Percentiles rank a stretch among this genome's conserved stretches.
Conservation (phyloP, 106 monocot species). For the Acorus gramineus region DNA sequence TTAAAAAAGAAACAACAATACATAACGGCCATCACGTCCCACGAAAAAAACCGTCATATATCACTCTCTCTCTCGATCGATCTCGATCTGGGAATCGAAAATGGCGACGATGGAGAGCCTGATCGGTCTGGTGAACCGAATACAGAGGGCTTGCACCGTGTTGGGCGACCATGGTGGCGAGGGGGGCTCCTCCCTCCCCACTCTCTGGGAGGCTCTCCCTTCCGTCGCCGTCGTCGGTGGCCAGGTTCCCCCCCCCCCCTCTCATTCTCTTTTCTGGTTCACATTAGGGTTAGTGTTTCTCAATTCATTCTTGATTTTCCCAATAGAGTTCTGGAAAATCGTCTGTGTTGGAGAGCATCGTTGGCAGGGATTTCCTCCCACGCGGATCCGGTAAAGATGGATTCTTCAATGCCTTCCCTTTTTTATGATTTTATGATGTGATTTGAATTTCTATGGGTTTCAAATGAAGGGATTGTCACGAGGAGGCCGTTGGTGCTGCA, state of each 20-base stretch:
- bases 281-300: background rate
- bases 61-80: background rate
- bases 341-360: slow-evolving; percentile 78
- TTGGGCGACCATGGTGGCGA: slow-evolving; percentile 79
- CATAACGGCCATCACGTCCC: no score
- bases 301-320: background rate
- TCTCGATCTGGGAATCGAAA: background rate
- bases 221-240: slow-evolving; percentile 84
- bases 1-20: no score
- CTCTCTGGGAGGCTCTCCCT: slow-evolving; percentile 72
- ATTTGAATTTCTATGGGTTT: slow-evolving; percentile 2
- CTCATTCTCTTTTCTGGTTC: slow-evolving; percentile 2
- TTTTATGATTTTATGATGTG: slow-evolving; percentile 1
- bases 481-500: slow-evolving; percentile 91
- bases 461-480: slow-evolving; percentile 74
- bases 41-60: background rate
- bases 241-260: slow-evolving; percentile 27
- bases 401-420: background rate
- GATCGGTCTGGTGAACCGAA: slow-evolving; percentile 82
- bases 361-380: slow-evolving; percentile 69
- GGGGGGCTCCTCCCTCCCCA: slow-evolving; percentile 26
- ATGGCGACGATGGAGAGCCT: slow-evolving; percentile 85
- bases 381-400: slow-evolving; percentile 53
- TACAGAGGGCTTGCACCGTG: slow-evolving; percentile 88
- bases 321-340: slow-evolving; percentile 76